Base-by-base conservation (phyloP, 108 stramenopile species). In the Aureococcus anophagefferens region DNA sequence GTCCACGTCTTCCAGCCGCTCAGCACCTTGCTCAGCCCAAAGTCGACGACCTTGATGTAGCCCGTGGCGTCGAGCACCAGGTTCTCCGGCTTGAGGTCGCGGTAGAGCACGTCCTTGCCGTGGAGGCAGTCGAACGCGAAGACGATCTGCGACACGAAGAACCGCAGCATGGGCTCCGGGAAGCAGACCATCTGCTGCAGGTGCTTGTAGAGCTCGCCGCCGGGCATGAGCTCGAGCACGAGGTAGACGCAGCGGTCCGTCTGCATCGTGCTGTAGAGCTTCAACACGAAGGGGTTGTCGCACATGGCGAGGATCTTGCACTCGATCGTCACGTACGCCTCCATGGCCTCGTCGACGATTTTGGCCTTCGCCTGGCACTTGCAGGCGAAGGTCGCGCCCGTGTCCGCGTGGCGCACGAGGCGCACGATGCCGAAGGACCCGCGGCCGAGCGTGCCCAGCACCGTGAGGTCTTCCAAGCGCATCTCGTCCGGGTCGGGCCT, bases 81-180 rank as follows among this genome's bases (percentile, higher is more conserved):
- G 44, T 78, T 78, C 36, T 78, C 77, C 5, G 77, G 77, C 62
- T 78, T 78, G 33, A 78, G 44, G 35, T 78, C 77, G 5, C 77
- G 46, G 46, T 78, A 78, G 30, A 72, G 36, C 51, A 78, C 70
- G n/a, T 69, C 62, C 69, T 74, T 74, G n/a, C 68, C 36, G 51
- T 78, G 77, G 15, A 74, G 35, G 29, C 37, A 68, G 17, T 72
- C 66, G 33, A 78, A 74, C 34, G 72, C 77, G 5, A 68, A 37
- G 13, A 74, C 71, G 35, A 74, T 68, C 62, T 66, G 72, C 30
- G 77, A 68, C 21, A 72, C 67, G 72, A 74, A 74, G 36, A 78
- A 78, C 9, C 33, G 68, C 37, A 68, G 67, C 72, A 17, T 46
- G 35, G 36, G 33, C 18, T 59, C 73, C 30, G 46, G 69, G 37